A percentile compares a stretch with the other conserved stretches of the same genome.
phyloP scores from a whole-genome alignment of 371 early-diverging fungal species.

The Haplosporangium sp. region DNA sequence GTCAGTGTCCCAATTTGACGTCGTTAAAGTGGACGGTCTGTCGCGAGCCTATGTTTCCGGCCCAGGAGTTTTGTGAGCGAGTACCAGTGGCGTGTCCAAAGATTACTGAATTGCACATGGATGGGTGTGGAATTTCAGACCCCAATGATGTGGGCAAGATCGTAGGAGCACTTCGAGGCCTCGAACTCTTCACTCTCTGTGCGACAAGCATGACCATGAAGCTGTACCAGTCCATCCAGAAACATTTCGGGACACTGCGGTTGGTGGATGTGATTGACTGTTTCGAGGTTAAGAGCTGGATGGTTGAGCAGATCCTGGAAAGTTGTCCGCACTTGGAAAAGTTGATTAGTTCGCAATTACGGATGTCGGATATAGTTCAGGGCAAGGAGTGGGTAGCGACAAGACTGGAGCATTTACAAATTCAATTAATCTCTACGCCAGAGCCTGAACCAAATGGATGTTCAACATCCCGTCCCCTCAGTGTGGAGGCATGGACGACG shows the following conservation, averaged over 20 bases:
- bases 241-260: slow-evolving; percentile 18
- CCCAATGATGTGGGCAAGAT: slow-evolving; percentile 22
- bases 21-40: slow-evolving; percentile 32
- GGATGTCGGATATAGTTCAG: slow-evolving; percentile 22
- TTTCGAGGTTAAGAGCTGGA: slow-evolving; percentile 32
- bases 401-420: slow-evolving; percentile 15
- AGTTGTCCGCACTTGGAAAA: slow-evolving; percentile 16
- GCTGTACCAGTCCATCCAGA: slow-evolving; percentile 14
- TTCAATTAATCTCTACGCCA: background rate
- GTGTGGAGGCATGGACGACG: slow-evolving; percentile 12
- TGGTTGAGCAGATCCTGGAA: slow-evolving; percentile 31
- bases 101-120: slow-evolving; percentile 21
- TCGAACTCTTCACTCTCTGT: slow-evolving; percentile 17
- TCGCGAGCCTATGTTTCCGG: slow-evolving; percentile 13
- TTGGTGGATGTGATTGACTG: slow-evolving; percentile 27
- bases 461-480: background rate
- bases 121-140: slow-evolving; percentile 25
- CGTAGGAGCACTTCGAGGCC: slow-evolving; percentile 10
- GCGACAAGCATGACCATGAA: slow-evolving; percentile 16
- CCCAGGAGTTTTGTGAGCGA: slow-evolving; percentile 33
- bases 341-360: slow-evolving; percentile 7
- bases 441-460: background rate
- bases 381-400: slow-evolving; percentile 32
- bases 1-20: slow-evolving; percentile 30
- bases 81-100: slow-evolving; percentile 32